Conservation (phyloP, 2,329 filamentous ascomycete genomes). For the Trichoderma harzianum region DNA sequence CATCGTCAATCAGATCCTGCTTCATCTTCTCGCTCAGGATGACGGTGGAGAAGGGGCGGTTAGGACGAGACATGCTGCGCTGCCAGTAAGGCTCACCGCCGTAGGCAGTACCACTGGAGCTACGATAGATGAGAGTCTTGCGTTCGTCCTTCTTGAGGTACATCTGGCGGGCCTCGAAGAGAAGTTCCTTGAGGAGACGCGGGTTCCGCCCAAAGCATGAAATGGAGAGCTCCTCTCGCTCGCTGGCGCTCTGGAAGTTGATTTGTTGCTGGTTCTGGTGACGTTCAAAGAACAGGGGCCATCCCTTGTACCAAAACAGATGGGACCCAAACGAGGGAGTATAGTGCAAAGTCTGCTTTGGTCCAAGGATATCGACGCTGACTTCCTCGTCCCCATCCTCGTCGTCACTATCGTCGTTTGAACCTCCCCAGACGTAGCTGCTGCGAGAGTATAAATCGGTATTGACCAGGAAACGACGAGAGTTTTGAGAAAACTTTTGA, state of each 20-base stretch:
- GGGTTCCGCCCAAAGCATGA: constrained; percentile 62
- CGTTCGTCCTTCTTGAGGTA: constrained; percentile 57
- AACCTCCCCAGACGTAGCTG: constrained; percentile 48
- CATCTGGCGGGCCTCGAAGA: constrained; percentile 53
- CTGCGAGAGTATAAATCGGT: constrained; percentile 55
- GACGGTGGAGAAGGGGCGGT: constrained; percentile 62
- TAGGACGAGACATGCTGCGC: constrained; percentile 58
- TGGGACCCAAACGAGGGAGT: constrained; percentile 66
- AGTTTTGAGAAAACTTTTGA: constrained; percentile 57
- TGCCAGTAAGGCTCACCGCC: constrained; percentile 52
- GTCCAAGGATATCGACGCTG: constrained; percentile 32
- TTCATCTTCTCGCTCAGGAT: constrained; percentile 61
- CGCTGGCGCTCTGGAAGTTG: constrained; percentile 40
- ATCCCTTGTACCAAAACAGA: constrained; percentile 64
- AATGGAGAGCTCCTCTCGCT: constrained; percentile 57
- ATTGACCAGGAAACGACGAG: constrained; percentile 62
- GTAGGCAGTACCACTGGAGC: constrained; percentile 40
- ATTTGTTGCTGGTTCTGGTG: constrained; percentile 44
- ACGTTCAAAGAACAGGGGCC: constrained; percentile 56
- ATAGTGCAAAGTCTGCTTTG: constrained; percentile 54
- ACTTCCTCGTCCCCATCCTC: constrained; percentile 27
- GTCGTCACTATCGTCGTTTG: constrained; percentile 44
- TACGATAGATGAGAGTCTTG: constrained; percentile 65
- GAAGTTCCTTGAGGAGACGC: constrained; percentile 57
- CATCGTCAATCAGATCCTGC: constrained; percentile 56